Evolutionary conservation across 2,329 filamentous ascomycete species (phyloP).

Genomic region (Thelonectria rubi): DNA sequence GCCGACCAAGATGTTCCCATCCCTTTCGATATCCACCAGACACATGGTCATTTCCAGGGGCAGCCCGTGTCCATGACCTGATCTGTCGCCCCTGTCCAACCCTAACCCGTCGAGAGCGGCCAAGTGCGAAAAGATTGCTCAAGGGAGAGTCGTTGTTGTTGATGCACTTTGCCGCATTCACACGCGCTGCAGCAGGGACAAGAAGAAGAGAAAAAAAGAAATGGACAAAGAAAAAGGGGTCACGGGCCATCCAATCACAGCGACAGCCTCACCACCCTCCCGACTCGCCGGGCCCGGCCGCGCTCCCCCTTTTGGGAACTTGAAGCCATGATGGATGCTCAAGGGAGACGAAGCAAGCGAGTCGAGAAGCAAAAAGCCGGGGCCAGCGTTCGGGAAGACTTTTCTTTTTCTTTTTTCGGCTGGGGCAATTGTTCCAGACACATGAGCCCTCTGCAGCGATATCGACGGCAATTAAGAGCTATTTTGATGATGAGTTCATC

Average conservation of each 20-base stretch:
- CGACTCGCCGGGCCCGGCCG: conserved; percentile 29
- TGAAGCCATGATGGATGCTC: not conserved
- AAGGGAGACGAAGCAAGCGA: not conserved
- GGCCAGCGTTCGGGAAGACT: conserved; percentile 14
- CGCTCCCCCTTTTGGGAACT: conserved; percentile 13
- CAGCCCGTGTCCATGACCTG: conserved; percentile 31
- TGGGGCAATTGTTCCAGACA: not conserved
- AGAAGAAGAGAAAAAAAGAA: conserved; percentile 21
- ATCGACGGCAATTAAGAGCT: not conserved
- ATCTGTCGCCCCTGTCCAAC: conserved; percentile 33
- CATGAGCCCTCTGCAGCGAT: not conserved
- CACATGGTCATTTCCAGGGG: conserved; percentile 36
- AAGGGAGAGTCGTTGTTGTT: too few species aligned
- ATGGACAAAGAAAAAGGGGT: conserved; percentile 33
- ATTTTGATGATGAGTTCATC: not conserved
- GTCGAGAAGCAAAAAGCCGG: not conserved
- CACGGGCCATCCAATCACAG: conserved; percentile 27
- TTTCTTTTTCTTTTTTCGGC: conserved; percentile 3
- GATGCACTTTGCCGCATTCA: conserved; percentile 2
- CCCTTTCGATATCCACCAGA: conserved; percentile 12
- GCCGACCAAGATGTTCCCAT: not conserved
- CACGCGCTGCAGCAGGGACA: conserved; percentile 4
- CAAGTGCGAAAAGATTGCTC: too few species aligned
- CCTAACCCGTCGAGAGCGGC: conserved; percentile 15
- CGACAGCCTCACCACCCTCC: conserved; percentile 20